Percentiles rank a stretch among this genome's conserved stretches.
Conservation (phyloP, 2,329 filamentous ascomycete genomes). For the Zalaria sp. region DNA sequence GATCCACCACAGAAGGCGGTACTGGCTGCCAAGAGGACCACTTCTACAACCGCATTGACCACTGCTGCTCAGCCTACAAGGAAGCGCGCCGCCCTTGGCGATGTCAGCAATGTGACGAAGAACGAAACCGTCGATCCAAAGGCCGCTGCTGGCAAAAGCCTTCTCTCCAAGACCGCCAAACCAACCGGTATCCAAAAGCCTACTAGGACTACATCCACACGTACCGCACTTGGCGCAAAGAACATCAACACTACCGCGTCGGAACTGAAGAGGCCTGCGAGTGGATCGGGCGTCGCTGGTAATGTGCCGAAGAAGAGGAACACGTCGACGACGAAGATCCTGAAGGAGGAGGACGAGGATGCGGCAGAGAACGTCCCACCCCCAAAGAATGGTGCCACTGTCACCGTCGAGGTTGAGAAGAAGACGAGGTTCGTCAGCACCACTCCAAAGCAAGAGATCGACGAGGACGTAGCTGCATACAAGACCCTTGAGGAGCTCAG, state of each 20-base stretch:
- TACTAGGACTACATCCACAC: conserved; percentile 44
- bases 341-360: conserved; percentile 41
- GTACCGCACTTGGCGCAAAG: conserved; percentile 51
- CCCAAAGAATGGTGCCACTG: conserved; percentile 34
- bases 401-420: conserved; percentile 30
- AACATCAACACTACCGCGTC: conserved; percentile 43
- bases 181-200: conserved; percentile 71
- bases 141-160: conserved; percentile 37
- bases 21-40: conserved; percentile 28
- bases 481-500: conserved; percentile 21
- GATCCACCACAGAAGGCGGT: conserved; percentile 40
- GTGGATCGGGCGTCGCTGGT: conserved; percentile 54
- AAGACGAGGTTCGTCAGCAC: conserved; percentile 18
- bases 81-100: conserved; percentile 75
- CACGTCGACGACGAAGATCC: conserved; percentile 39
- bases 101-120: conserved; percentile 92
- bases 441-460: conserved; percentile 16
- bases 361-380: conserved; percentile 53
- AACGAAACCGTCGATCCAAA: conserved; percentile 58
- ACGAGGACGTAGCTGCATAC: conserved; percentile 15
- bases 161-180: conserved; percentile 46
- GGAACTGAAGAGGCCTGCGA: conserved; percentile 58
- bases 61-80: conserved; percentile 36
- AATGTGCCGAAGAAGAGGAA: conserved; percentile 56
- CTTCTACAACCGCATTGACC: conserved; percentile 23